Evolutionary conservation across 164 flowering plant species (phyloP).

Genomic region (Pachysandra terminalis): DNA sequence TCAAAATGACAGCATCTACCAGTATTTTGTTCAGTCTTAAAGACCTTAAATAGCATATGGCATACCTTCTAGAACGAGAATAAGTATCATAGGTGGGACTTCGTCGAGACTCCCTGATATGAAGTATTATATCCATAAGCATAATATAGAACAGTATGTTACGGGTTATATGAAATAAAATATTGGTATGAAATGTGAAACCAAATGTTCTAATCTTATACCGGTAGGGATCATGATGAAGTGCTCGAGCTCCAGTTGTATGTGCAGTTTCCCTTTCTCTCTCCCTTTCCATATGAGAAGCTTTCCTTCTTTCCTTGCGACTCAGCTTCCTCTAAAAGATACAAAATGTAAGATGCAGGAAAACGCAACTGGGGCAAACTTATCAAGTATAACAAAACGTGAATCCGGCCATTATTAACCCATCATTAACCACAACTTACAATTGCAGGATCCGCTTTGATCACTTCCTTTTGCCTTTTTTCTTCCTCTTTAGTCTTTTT

Average conservation of each 20-base stretch:
- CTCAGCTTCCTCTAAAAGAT: constrained; percentile 77
- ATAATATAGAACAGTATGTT: not conserved
- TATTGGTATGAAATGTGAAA: no score
- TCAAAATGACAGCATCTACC: not conserved
- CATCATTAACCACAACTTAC: constrained; percentile 42
- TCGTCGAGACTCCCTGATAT: constrained; percentile 68
- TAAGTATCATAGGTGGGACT: constrained; percentile 98
- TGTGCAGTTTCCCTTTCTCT: constrained; percentile 83
- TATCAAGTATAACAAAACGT: not conserved
- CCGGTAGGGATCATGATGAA: constrained; percentile 94
- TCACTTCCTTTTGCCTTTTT: constrained; percentile 84
- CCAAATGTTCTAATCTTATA: no score
- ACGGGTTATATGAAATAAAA: not conserved
- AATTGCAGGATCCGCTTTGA: constrained; percentile 95
- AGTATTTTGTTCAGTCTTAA: not conserved
- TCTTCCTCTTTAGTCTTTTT: constrained; percentile 94
- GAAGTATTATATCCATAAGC: not conserved
- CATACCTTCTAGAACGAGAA: constrained; percentile 83
- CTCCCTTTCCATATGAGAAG: constrained; percentile 91
- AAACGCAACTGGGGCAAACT: no score
- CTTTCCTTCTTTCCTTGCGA: constrained; percentile 97
- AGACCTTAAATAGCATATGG: not conserved
- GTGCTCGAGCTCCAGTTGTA: constrained; percentile 52
- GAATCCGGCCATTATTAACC: not conserved
- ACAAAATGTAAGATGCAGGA: constrained; percentile 1